Conservation (phyloP, 2,329 filamentous ascomycete genomes). For the Aspergillus luchuensis region DNA sequence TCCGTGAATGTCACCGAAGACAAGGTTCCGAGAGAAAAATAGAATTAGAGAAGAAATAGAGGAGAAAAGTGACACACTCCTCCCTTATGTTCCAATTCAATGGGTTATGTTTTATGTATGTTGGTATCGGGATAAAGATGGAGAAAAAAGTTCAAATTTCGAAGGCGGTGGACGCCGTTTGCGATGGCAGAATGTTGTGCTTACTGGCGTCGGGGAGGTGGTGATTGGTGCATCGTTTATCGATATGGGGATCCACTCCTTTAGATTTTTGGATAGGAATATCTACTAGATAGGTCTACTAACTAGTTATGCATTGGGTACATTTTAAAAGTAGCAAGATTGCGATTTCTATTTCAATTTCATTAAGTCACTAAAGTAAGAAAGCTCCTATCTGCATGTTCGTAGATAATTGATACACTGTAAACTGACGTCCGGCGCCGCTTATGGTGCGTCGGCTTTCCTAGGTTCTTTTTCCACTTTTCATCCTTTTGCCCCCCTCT, state of each 20-base stretch:
- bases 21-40: background rate
- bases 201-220: slow-evolving; percentile 16
- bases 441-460: background rate
- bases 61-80: background rate
- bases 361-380: too few relatives aligned
- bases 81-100: background rate
- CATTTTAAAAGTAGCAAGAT: too few relatives aligned
- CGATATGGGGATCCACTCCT: background rate
- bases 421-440: too few relatives aligned
- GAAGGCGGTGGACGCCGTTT: slow-evolving; percentile 21
- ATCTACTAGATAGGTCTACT: too few relatives aligned
- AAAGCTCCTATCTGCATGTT: too few relatives aligned
- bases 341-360: too few relatives aligned
- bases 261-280: too few relatives aligned
- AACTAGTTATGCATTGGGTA: too few relatives aligned
- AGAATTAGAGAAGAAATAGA: background rate
- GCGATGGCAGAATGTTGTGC: background rate
- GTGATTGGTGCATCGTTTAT: background rate
- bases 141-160: slow-evolving; percentile 26
- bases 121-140: background rate
- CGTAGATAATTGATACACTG: too few relatives aligned
- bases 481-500: background rate
- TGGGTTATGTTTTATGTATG: background rate
- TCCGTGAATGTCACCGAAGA: background rate
- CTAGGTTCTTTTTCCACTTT: background rate